Evolutionary conservation across 345 rosid species (phyloP), one percentile per base, ranked within the genome.

Genomic region (Linum usitatissimum): DNA sequence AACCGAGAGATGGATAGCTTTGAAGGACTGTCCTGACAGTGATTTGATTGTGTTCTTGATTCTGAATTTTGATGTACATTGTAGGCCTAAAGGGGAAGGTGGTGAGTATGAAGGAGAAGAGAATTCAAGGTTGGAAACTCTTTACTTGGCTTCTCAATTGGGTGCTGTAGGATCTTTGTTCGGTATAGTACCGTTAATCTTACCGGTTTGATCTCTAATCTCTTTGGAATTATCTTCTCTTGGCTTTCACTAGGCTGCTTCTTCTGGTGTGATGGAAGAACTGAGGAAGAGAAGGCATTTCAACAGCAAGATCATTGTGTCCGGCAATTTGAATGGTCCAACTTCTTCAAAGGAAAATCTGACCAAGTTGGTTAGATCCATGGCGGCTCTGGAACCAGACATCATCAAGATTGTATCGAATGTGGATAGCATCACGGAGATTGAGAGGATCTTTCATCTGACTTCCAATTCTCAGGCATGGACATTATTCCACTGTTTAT

Each of bases 51-150:
- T 28, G 14, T 10, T 39, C 3, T 55, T 28, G 18, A 38, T 34
- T 59, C 21, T 55, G 4, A 7, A 9, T 21, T 38, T 28, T 51
- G 30, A 2, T 19, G 53, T 30, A 17, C 18, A 23, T 64, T 31
- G 18, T 62, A 85, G 87, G 76, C 84, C 84, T 6, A 77, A 70
- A 62, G 76, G 76, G 70, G 87, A 71, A 49, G 86, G 83, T 23
- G 86, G 86, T 15, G 78, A 64, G 20, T 79, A 70, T 60, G 84
- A 82, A 67, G 85, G 80, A 3, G 80, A 82, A 42, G 81, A 82
- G 60, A 49, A 65, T 8, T 70, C 51, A 30, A 65, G 84, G 55
- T 10, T 77, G 63, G 76, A 77, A 60, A 65, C 72, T 30, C 83
- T 82, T 60, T 53, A 7, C 56, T 63, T 81, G 30, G 87, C 87